Evolutionary conservation across 176 grass and related monocot genomes (phyloP).

Genomic region (Secale cereale): DNA sequence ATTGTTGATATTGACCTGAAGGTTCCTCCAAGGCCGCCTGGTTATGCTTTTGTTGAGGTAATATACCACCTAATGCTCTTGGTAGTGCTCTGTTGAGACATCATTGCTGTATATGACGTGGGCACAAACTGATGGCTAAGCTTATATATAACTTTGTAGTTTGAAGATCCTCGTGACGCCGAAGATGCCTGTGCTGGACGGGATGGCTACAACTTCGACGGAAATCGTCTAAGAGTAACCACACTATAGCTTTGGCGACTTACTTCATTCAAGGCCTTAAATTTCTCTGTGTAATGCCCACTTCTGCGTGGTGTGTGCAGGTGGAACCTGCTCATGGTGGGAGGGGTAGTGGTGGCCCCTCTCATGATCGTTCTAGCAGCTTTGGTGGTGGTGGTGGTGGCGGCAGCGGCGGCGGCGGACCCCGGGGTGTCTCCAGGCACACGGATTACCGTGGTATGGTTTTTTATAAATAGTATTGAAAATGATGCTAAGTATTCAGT

Average conservation of each 20-base stretch:
- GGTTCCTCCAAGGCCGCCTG: conserved; percentile 88
- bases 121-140: background rate
- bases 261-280: background rate
- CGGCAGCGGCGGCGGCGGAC: conserved; percentile 34
- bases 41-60: conserved; percentile 98
- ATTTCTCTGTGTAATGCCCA: background rate
- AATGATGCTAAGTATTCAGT: background rate
- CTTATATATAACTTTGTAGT: conserved; percentile 40
- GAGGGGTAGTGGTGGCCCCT: conserved; percentile 64
- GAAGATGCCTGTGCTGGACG: conserved; percentile 83
- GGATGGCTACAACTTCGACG: conserved; percentile 96
- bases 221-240: conserved; percentile 70
- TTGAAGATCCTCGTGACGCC: conserved; percentile 92
- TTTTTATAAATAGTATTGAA: background rate
- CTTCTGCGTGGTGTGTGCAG: conserved; percentile 29
- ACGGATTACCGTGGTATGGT: conserved; percentile 81
- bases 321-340: conserved; percentile 95
- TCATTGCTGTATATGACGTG: background rate
- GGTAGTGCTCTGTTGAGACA: background rate
- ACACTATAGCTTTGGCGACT: background rate
- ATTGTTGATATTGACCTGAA: conserved; percentile 98
- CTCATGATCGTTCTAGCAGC: conserved; percentile 45
- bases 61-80: background rate
- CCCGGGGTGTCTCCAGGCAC: conserved; percentile 77
- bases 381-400: conserved; percentile 45